Conservation (phyloP, 176 grass and related monocot species). For the Otatea glauca region DNA sequence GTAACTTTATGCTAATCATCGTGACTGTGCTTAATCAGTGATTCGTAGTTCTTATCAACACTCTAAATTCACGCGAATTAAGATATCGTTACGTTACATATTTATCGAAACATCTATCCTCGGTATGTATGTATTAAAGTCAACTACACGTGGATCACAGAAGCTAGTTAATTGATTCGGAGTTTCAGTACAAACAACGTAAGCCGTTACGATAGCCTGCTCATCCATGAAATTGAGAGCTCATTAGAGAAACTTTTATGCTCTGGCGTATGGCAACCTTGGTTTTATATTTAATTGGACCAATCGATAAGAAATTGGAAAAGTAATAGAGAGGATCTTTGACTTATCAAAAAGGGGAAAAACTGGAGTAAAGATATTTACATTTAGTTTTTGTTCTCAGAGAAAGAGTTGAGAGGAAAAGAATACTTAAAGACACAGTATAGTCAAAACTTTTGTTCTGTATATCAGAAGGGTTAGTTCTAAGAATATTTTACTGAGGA, state of each 20-base stretch:
- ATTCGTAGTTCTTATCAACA: neutral
- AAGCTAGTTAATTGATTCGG: neutral
- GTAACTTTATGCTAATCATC: neutral
- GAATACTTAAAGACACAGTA: no score
- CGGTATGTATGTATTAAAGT: slow-evolving; percentile 9
- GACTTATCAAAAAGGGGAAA: slow-evolving; percentile 13
- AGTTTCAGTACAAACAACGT: neutral
- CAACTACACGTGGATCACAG: slow-evolving; percentile 20
- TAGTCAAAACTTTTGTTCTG: no score
- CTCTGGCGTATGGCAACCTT: slow-evolving; percentile 21
- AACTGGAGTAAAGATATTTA: neutral
- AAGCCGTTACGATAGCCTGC: slow-evolving; percentile 1
- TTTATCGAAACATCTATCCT: neutral
- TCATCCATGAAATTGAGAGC: slow-evolving; percentile 16
- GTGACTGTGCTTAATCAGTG: neutral
- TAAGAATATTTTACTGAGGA: no score
- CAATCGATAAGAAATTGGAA: slow-evolving; percentile 1
- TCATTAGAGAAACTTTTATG: neutral
- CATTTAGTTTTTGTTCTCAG: neutral
- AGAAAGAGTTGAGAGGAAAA: neutral
- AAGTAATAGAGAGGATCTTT: slow-evolving; percentile 15
- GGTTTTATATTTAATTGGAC: slow-evolving; percentile 30
- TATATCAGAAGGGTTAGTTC: no score
- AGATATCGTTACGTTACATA: neutral
- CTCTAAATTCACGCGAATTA: neutral